Evolutionary conservation across 257 asterid genomes (phyloP).

Genomic region (Forsythia suspensa): DNA sequence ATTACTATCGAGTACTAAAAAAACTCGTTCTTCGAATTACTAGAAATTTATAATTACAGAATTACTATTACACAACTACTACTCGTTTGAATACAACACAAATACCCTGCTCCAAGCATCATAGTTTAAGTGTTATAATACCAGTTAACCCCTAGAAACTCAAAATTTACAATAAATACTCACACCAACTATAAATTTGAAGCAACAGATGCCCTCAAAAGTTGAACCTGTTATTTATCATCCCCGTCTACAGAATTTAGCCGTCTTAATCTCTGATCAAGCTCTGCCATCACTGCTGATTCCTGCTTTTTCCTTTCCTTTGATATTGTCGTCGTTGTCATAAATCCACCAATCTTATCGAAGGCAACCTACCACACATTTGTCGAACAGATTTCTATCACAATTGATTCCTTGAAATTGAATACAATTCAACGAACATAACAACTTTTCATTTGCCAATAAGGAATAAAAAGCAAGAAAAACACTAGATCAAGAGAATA

Average conservation of each 20-base stretch:
- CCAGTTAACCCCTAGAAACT: background rate
- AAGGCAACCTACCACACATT: constrained; percentile 65
- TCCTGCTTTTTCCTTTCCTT: constrained; percentile 95
- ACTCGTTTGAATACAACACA: background rate
- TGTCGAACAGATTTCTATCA: background rate
- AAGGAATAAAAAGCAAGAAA: background rate
- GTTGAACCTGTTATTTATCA: constrained; percentile 31
- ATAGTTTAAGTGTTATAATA: background rate
- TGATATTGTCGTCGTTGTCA: constrained; percentile 72
- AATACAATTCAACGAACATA: background rate
- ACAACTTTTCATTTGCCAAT: background rate
- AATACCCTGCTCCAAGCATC: background rate
- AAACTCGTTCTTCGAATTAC: no score
- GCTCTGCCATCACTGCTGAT: constrained; percentile 97
- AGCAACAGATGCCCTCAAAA: background rate
- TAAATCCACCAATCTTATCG: constrained; percentile 84
- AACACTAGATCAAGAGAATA: background rate
- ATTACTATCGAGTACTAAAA: no score
- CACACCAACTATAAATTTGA: background rate
- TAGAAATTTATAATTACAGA: no score
- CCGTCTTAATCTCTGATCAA: constrained; percentile 77
- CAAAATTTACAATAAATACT: background rate
- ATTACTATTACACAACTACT: no score
- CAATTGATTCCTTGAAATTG: background rate
- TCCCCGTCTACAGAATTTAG: constrained; percentile 45